A percentile compares a stretch with the other conserved stretches of the same genome.
Evolutionary conservation across 768 basidiomycete species (phyloP).

Genomic region (Phylloporus rhodoxanthus): DNA sequence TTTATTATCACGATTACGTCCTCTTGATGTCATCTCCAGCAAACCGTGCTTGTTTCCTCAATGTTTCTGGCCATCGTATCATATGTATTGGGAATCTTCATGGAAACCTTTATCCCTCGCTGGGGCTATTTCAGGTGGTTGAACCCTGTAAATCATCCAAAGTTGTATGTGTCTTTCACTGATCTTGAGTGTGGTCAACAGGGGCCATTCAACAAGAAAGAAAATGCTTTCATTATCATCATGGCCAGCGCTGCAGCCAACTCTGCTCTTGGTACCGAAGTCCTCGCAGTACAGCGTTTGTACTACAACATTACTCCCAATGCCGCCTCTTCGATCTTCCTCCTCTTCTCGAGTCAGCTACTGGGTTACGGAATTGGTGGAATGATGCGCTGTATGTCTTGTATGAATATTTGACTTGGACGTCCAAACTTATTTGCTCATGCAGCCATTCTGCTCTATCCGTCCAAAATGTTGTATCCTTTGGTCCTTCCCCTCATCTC

Average conservation of each 20-base stretch:
- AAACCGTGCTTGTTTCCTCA: conserved; percentile 47
- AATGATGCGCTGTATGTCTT: conserved; percentile 40
- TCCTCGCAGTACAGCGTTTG: conserved; percentile 48
- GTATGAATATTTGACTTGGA: background rate
- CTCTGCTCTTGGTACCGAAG: conserved; percentile 50
- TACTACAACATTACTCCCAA: conserved; percentile 51
- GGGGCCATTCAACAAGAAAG: conserved; percentile 57
- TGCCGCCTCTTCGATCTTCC: conserved; percentile 41
- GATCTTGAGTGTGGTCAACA: conserved; percentile 15
- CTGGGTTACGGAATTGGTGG: conserved; percentile 53
- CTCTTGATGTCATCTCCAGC: conserved; percentile 26
- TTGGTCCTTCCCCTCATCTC: conserved; percentile 22
- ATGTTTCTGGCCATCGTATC: conserved; percentile 54
- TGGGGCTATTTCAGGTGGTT: conserved; percentile 41
- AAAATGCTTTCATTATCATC: conserved; percentile 52
- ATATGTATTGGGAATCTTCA: conserved; percentile 42
- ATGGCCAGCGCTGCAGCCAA: conserved; percentile 54
- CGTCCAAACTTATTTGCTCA: background rate
- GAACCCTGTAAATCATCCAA: conserved; percentile 37
- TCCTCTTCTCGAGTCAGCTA: conserved; percentile 33
- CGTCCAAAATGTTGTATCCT: conserved; percentile 41
- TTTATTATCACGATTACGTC: background rate
- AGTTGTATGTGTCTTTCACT: background rate
- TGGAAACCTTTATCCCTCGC: conserved; percentile 44
- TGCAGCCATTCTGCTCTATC: conserved; percentile 34